Percentiles rank a stretch among this genome's conserved stretches.
These are phyloP conservation scores for Trichoderma sp. DNA, from an alignment of 2,329 filamentous ascomycete genomes.

Conservation along the genomic window DNA sequence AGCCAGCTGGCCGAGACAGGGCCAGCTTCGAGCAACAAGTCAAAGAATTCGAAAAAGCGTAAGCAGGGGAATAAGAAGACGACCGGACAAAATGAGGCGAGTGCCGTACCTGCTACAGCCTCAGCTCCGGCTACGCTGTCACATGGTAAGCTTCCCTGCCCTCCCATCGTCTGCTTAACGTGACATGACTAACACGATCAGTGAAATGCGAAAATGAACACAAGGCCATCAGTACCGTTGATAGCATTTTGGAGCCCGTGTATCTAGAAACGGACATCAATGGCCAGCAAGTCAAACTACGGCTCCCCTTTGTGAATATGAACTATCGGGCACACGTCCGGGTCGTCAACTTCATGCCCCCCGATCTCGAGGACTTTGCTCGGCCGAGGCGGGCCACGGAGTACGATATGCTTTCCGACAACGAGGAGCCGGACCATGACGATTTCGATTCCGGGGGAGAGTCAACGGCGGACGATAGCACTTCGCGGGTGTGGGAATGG, in stretches of 20 bases:
- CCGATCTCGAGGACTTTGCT: conserved; percentile 71
- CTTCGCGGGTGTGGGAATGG: conserved; percentile 70
- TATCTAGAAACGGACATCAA: conserved; percentile 49
- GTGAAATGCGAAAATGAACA: conserved; percentile 52
- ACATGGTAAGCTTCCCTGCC: conserved; percentile 21
- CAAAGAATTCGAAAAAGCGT: conserved; percentile 33
- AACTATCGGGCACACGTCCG: conserved; percentile 71
- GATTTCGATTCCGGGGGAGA: not conserved
- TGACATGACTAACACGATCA: conserved; percentile 29
- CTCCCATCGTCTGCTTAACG: not conserved
- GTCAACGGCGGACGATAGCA: not conserved
- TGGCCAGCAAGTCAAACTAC: conserved; percentile 40
- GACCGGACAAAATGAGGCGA: not conserved
- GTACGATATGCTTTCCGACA: conserved; percentile 54
- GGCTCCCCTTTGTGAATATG: conserved; percentile 73
- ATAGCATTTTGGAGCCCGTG: conserved; percentile 45
- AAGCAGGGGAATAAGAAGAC: conserved; percentile 23
- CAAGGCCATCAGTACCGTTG: conserved; percentile 42
- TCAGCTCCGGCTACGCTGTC: conserved; percentile 38
- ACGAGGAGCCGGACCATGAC: conserved; percentile 35
- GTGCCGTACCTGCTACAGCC: conserved; percentile 13
- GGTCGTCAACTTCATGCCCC: conserved; percentile 80
- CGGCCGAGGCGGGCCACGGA: conserved; percentile 48
- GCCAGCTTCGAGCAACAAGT: conserved; percentile 36
- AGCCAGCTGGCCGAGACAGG: conserved; percentile 35